phyloP scores from a whole-genome alignment of 179 eudicot species.

The Gypsophila paniculata region DNA sequence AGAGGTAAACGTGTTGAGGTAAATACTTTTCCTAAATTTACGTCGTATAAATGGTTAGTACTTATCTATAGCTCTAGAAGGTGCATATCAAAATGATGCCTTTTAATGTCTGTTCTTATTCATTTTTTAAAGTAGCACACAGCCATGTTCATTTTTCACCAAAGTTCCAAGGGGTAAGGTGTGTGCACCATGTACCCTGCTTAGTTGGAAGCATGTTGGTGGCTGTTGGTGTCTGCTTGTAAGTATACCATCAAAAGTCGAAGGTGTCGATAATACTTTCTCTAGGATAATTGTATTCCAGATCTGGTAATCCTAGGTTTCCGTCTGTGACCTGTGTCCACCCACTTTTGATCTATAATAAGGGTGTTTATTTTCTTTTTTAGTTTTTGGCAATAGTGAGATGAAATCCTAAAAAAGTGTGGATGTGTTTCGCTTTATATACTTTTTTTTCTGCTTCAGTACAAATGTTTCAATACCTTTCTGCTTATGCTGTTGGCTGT shows the following conservation, averaged over 20 bases:
- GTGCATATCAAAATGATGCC: not conserved
- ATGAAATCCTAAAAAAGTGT: not conserved
- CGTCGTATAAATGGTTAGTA: not conserved
- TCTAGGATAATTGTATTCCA: not conserved
- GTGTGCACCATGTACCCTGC: not conserved
- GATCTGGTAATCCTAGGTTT: not conserved
- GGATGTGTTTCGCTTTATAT: not conserved
- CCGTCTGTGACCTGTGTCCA: not conserved
- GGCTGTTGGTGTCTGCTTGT: not conserved
- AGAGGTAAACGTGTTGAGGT: constrained; percentile 82
- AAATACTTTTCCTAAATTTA: constrained; percentile 5
- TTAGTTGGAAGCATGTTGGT: too few species aligned
- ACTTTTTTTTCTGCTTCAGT: not conserved
- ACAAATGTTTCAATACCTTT: not conserved
- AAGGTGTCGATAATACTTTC: not conserved
- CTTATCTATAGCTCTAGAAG: not conserved
- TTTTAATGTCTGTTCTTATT: not conserved
- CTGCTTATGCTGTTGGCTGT: too few species aligned
- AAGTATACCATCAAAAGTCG: not conserved
- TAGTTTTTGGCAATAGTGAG: not conserved
- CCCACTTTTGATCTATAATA: not conserved
- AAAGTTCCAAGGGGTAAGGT: not conserved
- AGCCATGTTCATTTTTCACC: not conserved
- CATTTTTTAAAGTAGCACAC: not conserved
- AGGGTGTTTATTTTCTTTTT: not conserved